phyloP scores from a whole-genome alignment of 2,329 filamentous ascomycete genomes.

The Neonectria coccinea region DNA sequence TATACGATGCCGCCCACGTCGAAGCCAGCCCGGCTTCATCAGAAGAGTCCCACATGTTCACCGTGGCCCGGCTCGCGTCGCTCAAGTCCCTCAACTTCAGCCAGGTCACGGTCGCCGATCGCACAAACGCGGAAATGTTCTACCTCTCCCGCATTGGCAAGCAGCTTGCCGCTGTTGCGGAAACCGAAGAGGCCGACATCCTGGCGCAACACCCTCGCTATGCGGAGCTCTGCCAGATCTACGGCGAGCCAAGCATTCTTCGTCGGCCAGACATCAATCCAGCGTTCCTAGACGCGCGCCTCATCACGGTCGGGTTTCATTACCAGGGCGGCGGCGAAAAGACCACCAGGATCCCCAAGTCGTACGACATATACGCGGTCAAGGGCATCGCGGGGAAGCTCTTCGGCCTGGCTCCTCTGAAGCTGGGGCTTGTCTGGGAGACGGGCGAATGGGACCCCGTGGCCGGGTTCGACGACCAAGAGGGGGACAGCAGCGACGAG shows the following conservation, averaged over 20 bases:
- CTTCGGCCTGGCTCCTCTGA: slow-evolving; percentile 74
- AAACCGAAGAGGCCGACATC: slow-evolving; percentile 65
- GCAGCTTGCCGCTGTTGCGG: slow-evolving; percentile 73
- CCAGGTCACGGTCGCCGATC: slow-evolving; percentile 76
- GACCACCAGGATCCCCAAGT: slow-evolving; percentile 73
- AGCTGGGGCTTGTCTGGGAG: slow-evolving; percentile 81
- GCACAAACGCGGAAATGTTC: slow-evolving; percentile 90
- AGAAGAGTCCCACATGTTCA: slow-evolving; percentile 91
- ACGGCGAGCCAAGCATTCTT: slow-evolving; percentile 77
- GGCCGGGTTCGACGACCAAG: slow-evolving; percentile 69
- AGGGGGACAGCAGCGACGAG: slow-evolving; percentile 66
- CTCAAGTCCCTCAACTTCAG: slow-evolving; percentile 81
- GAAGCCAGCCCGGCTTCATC: slow-evolving; percentile 63
- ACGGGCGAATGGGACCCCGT: slow-evolving; percentile 92
- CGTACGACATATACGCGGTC: slow-evolving; percentile 83
- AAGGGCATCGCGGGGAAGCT: slow-evolving; percentile 80
- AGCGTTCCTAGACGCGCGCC: slow-evolving; percentile 82
- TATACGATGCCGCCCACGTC: slow-evolving; percentile 69
- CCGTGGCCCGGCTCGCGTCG: slow-evolving; percentile 77
- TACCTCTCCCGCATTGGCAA: slow-evolving; percentile 87
- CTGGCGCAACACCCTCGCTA: slow-evolving; percentile 77
- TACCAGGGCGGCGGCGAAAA: slow-evolving; percentile 44
- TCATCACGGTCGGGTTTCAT: slow-evolving; percentile 73
- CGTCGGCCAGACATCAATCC: slow-evolving; percentile 73
- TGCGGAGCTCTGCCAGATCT: slow-evolving; percentile 76